Evolutionary conservation across 163 green algal genomes (phyloP), one percentile per base, ranked within the genome.

Genomic region (Scenedesmus sp.): DNA sequence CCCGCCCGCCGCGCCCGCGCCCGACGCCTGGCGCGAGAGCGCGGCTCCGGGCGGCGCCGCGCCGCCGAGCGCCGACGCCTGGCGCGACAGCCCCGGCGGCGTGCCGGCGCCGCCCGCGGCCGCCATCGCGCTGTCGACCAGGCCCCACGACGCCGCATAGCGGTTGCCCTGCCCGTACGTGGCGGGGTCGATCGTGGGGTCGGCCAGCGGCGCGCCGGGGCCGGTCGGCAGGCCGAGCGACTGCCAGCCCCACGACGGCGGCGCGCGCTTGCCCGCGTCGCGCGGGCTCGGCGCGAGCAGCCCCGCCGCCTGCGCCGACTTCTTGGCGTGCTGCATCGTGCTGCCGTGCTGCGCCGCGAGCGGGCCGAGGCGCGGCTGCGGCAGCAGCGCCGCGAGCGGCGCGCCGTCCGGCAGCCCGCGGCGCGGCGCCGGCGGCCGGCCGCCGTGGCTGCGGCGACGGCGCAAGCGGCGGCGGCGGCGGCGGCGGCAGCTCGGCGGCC

Each of bases 111-210:
- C 42, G 65, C 65, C n/a, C 47, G 66, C 53, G 14, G 48, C 44
- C 39, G 66, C 50, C 28, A 39, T 36, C 34, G 66, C 50, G 22
- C 26, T 42, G 56, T 77, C 69, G 5, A 60, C 15, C 14, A 77
- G 15, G 36, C 69, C 69, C 72, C 72, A 80, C 18, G 57, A 71
- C n/a, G 45, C 29, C 14, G 72, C 72, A 60, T 81, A 81, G 62
- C 75, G 74, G 74, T 81, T 81, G 69, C 22, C n/a, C 3, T 28
- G 31, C 14, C 22, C 22, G 0, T 60, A 42, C 9, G 50, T 33
- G 13, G 29, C 17, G 20, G 60, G 60, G 60, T 80, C 73, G 15
- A 74, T 65, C 17, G 60, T 60, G 5, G 47, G 47, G 60, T 80
- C 60, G 28, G 62, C 50, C 34, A 60, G n/a, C 24, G 74, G 62